Evolutionary conservation across 78 protist species (phyloP).

Genomic region (Anaeramoeba ignava): DNA sequence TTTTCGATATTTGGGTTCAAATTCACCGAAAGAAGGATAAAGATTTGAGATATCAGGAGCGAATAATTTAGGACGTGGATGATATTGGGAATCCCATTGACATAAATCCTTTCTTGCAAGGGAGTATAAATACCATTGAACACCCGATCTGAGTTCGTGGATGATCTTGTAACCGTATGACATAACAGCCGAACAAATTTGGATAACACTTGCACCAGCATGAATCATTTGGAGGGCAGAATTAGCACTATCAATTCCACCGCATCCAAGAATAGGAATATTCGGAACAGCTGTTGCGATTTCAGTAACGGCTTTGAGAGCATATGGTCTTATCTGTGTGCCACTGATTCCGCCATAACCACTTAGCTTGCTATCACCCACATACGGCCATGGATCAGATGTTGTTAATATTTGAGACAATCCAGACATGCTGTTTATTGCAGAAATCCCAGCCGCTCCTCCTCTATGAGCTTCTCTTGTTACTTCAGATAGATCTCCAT

Average conservation of each 20-base stretch:
- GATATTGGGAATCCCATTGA: background rate
- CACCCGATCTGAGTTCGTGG: background rate
- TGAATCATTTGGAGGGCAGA: slow-evolving; percentile 17
- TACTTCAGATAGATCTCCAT: slow-evolving; percentile 11
- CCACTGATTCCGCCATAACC: slow-evolving; percentile 22
- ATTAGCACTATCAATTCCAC: slow-evolving; percentile 8
- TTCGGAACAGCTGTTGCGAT: slow-evolving; percentile 10
- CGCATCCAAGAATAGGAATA: slow-evolving; percentile 12
- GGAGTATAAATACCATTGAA: slow-evolving; percentile 12
- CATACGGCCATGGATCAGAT: background rate
- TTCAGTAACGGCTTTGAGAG: slow-evolving; percentile 9
- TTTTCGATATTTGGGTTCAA: background rate
- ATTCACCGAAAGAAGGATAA: background rate
- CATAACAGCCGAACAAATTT: slow-evolving; percentile 23
- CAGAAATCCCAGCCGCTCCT: slow-evolving; percentile 17
- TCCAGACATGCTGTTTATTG: slow-evolving; percentile 22
- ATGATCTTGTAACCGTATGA: slow-evolving; percentile 5
- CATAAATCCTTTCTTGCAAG: background rate
- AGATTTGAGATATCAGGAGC: background rate
- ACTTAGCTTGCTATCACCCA: background rate
- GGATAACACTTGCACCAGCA: slow-evolving; percentile 8
- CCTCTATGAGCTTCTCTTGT: slow-evolving; percentile 7
- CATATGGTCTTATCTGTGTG: slow-evolving; percentile 4
- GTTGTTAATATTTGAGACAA: background rate
- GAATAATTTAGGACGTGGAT: too few species aligned